phyloP scores from a whole-genome alignment of 768 basidiomycete species.

The Lentinula lateritia region DNA sequence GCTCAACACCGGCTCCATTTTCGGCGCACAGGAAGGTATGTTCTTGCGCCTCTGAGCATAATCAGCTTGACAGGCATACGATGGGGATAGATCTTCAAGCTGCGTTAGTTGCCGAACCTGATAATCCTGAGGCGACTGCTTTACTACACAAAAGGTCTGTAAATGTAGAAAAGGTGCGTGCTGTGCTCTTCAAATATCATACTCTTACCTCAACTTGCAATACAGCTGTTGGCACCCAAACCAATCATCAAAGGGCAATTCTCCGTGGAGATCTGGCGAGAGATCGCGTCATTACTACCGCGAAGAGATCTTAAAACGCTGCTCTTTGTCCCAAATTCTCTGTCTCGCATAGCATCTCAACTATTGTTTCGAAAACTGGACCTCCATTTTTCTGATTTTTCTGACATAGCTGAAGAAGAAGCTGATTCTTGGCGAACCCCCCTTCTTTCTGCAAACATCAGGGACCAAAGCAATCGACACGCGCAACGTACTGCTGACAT shows the following conservation, averaged over 20 bases:
- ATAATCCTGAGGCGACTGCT: conserved; percentile 62
- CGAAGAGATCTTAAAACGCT: conserved; percentile 61
- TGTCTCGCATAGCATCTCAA: conserved; percentile 66
- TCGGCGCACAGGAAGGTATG: conserved; percentile 63
- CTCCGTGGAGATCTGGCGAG: conserved; percentile 68
- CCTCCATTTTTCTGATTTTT: conserved; percentile 48
- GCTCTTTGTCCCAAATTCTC: conserved; percentile 56
- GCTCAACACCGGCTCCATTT: conserved; percentile 51
- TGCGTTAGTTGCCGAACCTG: conserved; percentile 57
- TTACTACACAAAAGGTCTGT: conserved; percentile 52
- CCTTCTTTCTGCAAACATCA: conserved; percentile 9
- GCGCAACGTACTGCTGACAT: conserved; percentile 68
- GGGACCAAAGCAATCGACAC: conserved; percentile 43
- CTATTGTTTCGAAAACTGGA: conserved; percentile 60
- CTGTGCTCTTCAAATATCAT: neutral
- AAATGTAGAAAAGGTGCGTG: conserved; percentile 51
- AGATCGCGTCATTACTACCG: conserved; percentile 58
- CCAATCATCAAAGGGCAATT: conserved; percentile 45
- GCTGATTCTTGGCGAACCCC: conserved; percentile 10
- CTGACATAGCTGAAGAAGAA: conserved; percentile 22
- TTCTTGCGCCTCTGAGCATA: conserved; percentile 6
- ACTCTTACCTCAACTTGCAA: neutral
- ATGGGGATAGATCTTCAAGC: conserved; percentile 54
- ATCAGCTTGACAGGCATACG: neutral
- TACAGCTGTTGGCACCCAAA: conserved; percentile 18